Evolutionary conservation across 2,329 filamentous ascomycete genomes (phyloP), one percentile per base, ranked within the genome.

Genomic region (Orbilia ellipsospora): DNA sequence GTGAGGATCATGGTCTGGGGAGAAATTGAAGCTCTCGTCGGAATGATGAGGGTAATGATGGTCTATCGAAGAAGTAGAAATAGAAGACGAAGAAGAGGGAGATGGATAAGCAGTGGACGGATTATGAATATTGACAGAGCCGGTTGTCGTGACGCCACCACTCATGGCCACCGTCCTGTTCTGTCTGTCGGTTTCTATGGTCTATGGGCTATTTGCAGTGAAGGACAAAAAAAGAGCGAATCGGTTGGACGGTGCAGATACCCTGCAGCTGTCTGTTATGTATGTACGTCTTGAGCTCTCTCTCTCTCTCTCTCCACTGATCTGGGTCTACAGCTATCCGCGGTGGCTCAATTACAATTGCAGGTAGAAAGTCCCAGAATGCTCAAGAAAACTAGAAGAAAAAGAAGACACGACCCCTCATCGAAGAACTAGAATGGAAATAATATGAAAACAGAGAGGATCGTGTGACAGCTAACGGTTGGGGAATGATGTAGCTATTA

Each of bases 11-110:
- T 83, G 81, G n/a, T 79, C 79, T 68, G 64, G 67, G 48, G 77
- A 69, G 75, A 83, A 80, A 80, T 83, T 83, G 77, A 82, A 80
- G 57, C 83, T 83, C 60, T 80, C 82, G 50, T 73, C 59, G 42
- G 60, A 48, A 51, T 59, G 55, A 26, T 36, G 56, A 23, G 42
- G 36, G 45, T 56, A 40, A 44, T 59, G 45, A 20, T 36, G 42
- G 28, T 36, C 31, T 36, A 36, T 36, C 10, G 31, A 36, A 36
- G 31, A 36, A 36, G 31, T 1, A 36, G 31, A 36, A 6, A 6
- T 6, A 36, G 10, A 7, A 36, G 28, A 31, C 3, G 28, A 31
- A 31, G 31, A 36, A 36, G 28, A 6, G 56, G 26, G 13, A 36
- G 18, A 36, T 50, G 50, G 2, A 36, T 57, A 54, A 59, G 67